Evolutionary conservation across 208 protist genomes (phyloP).

Genomic region (Acanthamoeba sp.): DNA sequence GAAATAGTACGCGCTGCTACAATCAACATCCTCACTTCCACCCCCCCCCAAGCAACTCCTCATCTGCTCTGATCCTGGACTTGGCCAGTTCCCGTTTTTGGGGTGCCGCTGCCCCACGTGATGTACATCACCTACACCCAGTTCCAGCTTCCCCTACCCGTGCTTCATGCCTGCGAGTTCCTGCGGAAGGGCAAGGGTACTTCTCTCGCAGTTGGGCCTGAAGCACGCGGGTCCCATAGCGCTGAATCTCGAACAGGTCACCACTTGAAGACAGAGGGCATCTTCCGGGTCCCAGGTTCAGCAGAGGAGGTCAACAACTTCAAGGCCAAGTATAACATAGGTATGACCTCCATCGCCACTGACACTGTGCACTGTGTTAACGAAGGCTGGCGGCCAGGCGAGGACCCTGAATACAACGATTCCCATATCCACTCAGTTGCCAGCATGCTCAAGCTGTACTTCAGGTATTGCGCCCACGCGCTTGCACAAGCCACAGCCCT

Average conservation of each 20-base stretch:
- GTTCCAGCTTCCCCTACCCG: conserved; percentile 9
- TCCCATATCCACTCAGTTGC: conserved; percentile 13
- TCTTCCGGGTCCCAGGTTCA: conserved; percentile 27
- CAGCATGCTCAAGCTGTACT: conserved; percentile 51
- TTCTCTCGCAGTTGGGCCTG: too few relatives aligned
- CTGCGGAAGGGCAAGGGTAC: neutral
- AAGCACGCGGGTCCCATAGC: too few relatives aligned
- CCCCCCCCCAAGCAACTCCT: neutral
- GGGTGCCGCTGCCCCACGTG: conserved; percentile 31
- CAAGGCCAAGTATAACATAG: conserved; percentile 13
- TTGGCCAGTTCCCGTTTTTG: conserved; percentile 53
- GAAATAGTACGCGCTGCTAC: neutral
- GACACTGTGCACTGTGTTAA: too few relatives aligned
- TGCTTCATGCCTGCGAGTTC: conserved; percentile 10
- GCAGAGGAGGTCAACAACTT: conserved; percentile 8
- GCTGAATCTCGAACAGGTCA: conserved; percentile 28
- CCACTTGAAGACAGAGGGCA: neutral
- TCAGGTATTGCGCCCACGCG: neutral
- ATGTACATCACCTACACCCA: conserved; percentile 66
- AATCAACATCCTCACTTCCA: neutral
- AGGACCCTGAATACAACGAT: neutral
- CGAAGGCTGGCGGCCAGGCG: neutral
- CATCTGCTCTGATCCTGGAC: neutral
- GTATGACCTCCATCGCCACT: neutral
- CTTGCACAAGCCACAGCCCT: too few relatives aligned